Evolutionary conservation across 805 yeast species (phyloP).

Genomic region (Wickerhamomyces rabaulensis): DNA sequence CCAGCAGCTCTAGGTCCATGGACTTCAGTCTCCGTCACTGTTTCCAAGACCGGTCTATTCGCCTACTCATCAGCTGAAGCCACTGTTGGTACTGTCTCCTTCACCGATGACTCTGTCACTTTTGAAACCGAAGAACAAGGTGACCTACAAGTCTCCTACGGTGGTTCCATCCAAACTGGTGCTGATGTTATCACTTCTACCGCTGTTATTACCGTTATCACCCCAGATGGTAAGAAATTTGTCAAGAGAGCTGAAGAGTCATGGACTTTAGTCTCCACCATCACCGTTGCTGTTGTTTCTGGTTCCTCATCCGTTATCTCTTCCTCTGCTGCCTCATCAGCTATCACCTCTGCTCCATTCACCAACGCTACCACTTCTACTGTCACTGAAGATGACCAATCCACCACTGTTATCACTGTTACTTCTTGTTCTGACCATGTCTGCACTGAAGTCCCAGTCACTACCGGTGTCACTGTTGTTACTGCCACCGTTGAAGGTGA

Average conservation of each 20-base stretch:
- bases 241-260: conserved; percentile 3
- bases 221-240: conserved; percentile 12
- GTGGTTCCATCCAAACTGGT: conserved; percentile 2
- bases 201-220: conserved; percentile 2
- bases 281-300: conserved; percentile 1
- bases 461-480: conserved; percentile 2
- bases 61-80: neutral
- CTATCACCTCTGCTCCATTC: too few relatives aligned
- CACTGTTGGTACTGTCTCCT: neutral
- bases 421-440: neutral
- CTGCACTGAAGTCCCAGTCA: conserved; percentile 1
- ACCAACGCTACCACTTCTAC: neutral
- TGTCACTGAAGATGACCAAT: neutral
- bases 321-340: neutral
- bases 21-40: conserved; percentile 3
- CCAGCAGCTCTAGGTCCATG: conserved; percentile 8
- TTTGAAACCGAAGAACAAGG: neutral
- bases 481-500: conserved; percentile 1
- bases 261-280: conserved; percentile 4
- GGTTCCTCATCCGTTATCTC: neutral
- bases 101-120: neutral
- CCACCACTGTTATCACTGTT: neutral
- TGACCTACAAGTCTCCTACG: neutral
- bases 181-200: neutral
- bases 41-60: conserved; percentile 1